Percentiles rank a stretch among this genome's conserved stretches.
phyloP scores from a whole-genome alignment of 2,329 filamentous ascomycete species.

The Fusarium sp. region DNA sequence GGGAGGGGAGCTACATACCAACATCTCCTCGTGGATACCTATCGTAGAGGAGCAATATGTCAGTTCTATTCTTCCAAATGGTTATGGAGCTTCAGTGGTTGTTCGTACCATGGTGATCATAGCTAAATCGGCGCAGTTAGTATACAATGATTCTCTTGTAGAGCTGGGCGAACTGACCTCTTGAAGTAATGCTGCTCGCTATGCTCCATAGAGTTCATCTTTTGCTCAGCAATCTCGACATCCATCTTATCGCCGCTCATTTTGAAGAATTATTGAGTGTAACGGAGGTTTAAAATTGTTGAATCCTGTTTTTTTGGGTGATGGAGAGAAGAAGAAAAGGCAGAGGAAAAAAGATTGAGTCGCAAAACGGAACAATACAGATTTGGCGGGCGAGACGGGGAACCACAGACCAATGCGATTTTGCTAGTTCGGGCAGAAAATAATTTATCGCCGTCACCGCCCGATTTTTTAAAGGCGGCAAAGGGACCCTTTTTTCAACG shows the following conservation, averaged over 20 bases:
- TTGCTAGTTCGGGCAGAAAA: constrained; percentile 45
- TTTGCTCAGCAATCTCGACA: constrained; percentile 68
- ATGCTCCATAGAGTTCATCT: constrained; percentile 81
- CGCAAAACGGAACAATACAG: constrained; percentile 31
- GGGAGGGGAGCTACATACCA: constrained; percentile 70
- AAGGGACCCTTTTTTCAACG: constrained; percentile 29
- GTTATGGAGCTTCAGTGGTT: constrained; percentile 19
- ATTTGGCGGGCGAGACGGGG: constrained; percentile 23
- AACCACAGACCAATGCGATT: constrained; percentile 39
- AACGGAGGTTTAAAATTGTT: not conserved
- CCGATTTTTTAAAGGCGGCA: constrained; percentile 35
- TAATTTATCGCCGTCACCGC: constrained; percentile 47
- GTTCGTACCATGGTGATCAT: constrained; percentile 91
- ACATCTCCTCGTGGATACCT: constrained; percentile 98
- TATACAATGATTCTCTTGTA: constrained; percentile 28
- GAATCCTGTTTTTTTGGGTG: not conserved
- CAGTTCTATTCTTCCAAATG: constrained; percentile 12
- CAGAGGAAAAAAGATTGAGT: constrained; percentile 21
- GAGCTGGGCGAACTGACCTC: constrained; percentile 68
- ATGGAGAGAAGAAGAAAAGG: constrained; percentile 6
- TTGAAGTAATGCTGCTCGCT: constrained; percentile 99
- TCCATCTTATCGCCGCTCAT: constrained; percentile 67
- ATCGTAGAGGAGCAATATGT: constrained; percentile 49
- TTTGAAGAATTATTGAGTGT: constrained; percentile 29
- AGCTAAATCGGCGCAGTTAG: constrained; percentile 68